Evolutionary conservation across 2,329 filamentous ascomycete species (phyloP), one percentile per base, ranked within the genome.

Genomic region (Westerdykella ornata): DNA sequence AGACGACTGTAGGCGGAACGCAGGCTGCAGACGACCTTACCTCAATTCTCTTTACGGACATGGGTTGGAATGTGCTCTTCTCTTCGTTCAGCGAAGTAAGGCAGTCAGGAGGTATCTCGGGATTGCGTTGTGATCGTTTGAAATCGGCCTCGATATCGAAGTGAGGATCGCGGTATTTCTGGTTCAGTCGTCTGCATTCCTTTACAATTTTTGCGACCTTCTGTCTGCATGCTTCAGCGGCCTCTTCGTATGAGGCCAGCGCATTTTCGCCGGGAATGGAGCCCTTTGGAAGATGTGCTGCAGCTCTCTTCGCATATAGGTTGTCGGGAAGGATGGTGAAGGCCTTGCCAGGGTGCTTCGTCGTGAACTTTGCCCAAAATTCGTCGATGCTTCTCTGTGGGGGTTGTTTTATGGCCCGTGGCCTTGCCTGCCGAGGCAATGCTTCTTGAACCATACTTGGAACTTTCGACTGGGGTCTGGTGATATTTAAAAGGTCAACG

Each of bases 151-250:
- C 87, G 38, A 94, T 80, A 60, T 94, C 84, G 59, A 94, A 94
- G 62, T 92, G 81, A n/a, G 82, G 78, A 58, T 94, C 87, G 13
- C 83, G 77, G 60, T 94, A 95, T 64, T 88, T 90, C 56, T 88
- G 83, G 64, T 94, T 94, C 43, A 88, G 72, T 7, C 85, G 76
- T 16, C 80, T 74, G 60, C 87, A 94, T 54, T 81, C 77, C 43
- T 70, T 71, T 20, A 75, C 72, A 41, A 80, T 80, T 45, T 76
- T 75, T 7, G 70, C 66, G 5, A 81, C 77, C 38, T 77, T 75
- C 42, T 75, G 76, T 40, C 71, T 73, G 65, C 87, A 94, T 43
- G 82, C 76, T 16, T 75, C 75, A 3, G 74, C 78, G 0, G 85
- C 86, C 53, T 86, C 78, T 40, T 87, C 79, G 57, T 87, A 92